Base-by-base conservation (phyloP, 768 basidiomycete genomes). In the Mycena rosella region DNA sequence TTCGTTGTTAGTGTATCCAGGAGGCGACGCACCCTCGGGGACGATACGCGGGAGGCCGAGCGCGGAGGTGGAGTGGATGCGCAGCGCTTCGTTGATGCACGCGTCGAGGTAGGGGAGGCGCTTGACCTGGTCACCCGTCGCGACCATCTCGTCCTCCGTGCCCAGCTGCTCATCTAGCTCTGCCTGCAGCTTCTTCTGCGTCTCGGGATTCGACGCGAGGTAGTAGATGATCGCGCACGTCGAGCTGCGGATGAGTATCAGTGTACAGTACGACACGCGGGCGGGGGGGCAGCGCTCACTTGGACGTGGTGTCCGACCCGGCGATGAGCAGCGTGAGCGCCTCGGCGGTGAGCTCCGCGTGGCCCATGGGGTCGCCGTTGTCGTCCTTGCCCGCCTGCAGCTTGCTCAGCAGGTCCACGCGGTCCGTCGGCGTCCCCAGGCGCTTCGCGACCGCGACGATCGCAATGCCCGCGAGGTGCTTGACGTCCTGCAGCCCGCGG, bases 221-320 rank as follows among this genome's bases (percentile, higher is more conserved):
- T 89, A 82, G 78, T 89, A 91, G 18, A 93, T 85, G 74, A 96
- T 95, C 14, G 95, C 95, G 72, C 94, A 96, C 6, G 93, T 93
- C 20, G 95, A 96, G 81, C 94, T 95, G 65, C 2, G 32, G 62
- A 26, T n/a, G 9, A 29, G 30, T 65, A 22, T 38, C 34, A 36
- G 27, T 54, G 11, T 27, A 60, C 30, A 24, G 20, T 53, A 17
- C 15, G 38, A 11, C 27, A 56, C 45, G 17, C 10, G 36, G 47
- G 27, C 29, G 32, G 5, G 17, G 22, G 42, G 40, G 47, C n/a
- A 18, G 75, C 90, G 67, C 38, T 40, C 71, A 94, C 93, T 97
- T 98, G 51, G 95, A 96, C 0, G 96, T 97, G 1, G 96, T 98
- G 74, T 98, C 96, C 5, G 91, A 93, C 1, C 95, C 95, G 8